Evolutionary conservation across 192 early-diverging fungal genomes (phyloP).

Genomic region (Spizellomyces punctatus): DNA sequence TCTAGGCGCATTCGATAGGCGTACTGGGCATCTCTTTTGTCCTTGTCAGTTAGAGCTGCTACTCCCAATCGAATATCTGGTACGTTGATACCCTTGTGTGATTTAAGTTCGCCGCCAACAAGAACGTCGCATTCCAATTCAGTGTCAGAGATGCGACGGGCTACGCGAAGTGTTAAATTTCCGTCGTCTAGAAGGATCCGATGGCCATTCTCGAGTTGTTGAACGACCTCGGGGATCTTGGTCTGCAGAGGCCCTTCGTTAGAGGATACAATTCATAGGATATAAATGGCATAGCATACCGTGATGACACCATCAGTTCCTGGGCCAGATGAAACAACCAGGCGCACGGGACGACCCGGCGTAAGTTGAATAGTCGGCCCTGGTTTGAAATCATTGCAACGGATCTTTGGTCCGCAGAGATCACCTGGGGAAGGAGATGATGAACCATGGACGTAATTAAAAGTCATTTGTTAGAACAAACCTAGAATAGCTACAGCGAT

Average conservation of each 20-base stretch:
- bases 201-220: conserved; percentile 48
- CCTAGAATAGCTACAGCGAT: conserved; percentile 55
- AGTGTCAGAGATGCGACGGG: conserved; percentile 40
- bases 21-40: conserved; percentile 50
- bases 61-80: conserved; percentile 54
- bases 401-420: conserved; percentile 58
- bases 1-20: conserved; percentile 51
- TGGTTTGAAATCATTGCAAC: conserved; percentile 55
- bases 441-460: conserved; percentile 2
- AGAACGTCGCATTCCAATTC: conserved; percentile 51
- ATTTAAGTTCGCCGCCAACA: conserved; percentile 50
- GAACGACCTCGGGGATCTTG: conserved; percentile 42
- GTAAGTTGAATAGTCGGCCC: conserved; percentile 44
- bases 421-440: conserved; percentile 33
- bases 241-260: conserved; percentile 16
- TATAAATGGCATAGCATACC: too few species aligned
- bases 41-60: conserved; percentile 60
- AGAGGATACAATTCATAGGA: too few species aligned
- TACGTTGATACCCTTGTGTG: conserved; percentile 61
- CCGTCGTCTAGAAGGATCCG: conserved; percentile 61
- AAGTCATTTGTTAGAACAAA: conserved; percentile 8
- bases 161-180: conserved; percentile 42
- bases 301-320: conserved; percentile 49
- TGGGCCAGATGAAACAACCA: conserved; percentile 37
- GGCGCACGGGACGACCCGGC: conserved; percentile 21